A percentile compares a stretch with the other conserved stretches of the same genome.
Evolutionary conservation across 768 basidiomycete genomes (phyloP).

Genomic region (Termitomyces sp.): DNA sequence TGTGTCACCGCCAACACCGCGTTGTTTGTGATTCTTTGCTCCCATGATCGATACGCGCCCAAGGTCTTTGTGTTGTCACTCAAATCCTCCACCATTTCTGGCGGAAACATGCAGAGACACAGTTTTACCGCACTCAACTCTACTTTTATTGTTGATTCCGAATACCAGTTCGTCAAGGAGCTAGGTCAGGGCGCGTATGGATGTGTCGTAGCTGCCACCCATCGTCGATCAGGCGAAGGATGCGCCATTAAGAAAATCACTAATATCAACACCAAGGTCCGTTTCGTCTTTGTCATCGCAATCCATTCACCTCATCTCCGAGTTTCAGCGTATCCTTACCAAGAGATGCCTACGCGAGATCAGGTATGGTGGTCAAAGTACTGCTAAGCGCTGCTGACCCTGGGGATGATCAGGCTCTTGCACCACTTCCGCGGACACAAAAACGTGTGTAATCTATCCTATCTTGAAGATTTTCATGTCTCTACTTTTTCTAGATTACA

Average conservation of each 20-base stretch:
- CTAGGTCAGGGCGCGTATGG: conserved; percentile 96
- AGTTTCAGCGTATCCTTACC: conserved; percentile 78
- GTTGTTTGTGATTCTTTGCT: conserved; percentile 14
- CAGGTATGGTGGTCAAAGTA: conserved; percentile 45
- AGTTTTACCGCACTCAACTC: conserved; percentile 82
- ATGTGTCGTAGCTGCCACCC: conserved; percentile 82
- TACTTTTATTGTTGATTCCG: conserved; percentile 80
- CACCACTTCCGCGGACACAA: conserved; percentile 99
- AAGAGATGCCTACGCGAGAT: conserved; percentile 96
- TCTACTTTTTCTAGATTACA: conserved; percentile 60
- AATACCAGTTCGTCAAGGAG: conserved; percentile 94
- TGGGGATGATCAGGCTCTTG: conserved; percentile 51
- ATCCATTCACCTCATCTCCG: background rate
- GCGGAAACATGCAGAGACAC: conserved; percentile 56
- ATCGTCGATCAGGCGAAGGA: conserved; percentile 78
- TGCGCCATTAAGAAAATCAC: conserved; percentile 97
- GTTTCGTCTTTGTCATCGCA: background rate
- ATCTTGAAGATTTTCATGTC: background rate
- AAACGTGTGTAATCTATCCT: conserved; percentile 55
- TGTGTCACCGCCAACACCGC: conserved; percentile 6
- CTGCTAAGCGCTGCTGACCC: conserved; percentile 1
- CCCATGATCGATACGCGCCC: conserved; percentile 12
- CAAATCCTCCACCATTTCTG: background rate
- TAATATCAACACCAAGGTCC: conserved; percentile 84
- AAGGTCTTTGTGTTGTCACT: conserved; percentile 3